Conservation (phyloP, 108 stramenopile species). For the Cylindrotheca closterium region DNA sequence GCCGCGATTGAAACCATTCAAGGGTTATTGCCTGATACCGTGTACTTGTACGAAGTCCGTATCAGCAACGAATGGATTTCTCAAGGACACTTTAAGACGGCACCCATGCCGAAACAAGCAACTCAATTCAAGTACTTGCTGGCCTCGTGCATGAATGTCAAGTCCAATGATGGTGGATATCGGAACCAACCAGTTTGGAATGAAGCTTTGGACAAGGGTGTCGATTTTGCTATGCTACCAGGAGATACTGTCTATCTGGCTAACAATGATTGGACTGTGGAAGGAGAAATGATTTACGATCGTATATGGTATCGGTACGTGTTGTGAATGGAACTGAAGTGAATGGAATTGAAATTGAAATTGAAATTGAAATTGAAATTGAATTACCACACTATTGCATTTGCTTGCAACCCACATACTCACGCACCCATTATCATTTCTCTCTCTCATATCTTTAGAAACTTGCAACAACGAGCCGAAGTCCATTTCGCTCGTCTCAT, state of each 20-base stretch:
- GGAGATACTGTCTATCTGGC: slow-evolving; percentile 32
- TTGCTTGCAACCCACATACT: no score
- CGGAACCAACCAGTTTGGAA: slow-evolving; percentile 27
- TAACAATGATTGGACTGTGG: slow-evolving; percentile 14
- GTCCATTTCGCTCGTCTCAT: slow-evolving; percentile 25
- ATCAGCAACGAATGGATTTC: slow-evolving; percentile 11
- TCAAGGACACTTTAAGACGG: slow-evolving; percentile 12
- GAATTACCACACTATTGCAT: no score
- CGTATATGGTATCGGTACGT: slow-evolving; percentile 23
- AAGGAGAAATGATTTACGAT: slow-evolving; percentile 17
- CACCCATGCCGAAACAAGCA: neutral
- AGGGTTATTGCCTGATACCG: slow-evolving; percentile 8
- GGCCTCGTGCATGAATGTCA: slow-evolving; percentile 26
- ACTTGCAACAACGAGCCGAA: slow-evolving; percentile 24
- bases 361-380: no score
- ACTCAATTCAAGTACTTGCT: slow-evolving; percentile 17
- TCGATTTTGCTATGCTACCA: slow-evolving; percentile 25
- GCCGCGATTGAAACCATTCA: neutral
- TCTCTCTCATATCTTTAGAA: neutral
- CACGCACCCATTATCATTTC: no score
- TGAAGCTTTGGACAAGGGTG: neutral
- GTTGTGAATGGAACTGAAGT: no score
- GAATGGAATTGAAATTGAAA: no score
- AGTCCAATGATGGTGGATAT: neutral
- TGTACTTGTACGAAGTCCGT: slow-evolving; percentile 16